Evolutionary conservation across 2,329 filamentous ascomycete species (phyloP), one percentile per base, ranked within the genome.

Genomic region (Canariomyces notabilis): DNA sequence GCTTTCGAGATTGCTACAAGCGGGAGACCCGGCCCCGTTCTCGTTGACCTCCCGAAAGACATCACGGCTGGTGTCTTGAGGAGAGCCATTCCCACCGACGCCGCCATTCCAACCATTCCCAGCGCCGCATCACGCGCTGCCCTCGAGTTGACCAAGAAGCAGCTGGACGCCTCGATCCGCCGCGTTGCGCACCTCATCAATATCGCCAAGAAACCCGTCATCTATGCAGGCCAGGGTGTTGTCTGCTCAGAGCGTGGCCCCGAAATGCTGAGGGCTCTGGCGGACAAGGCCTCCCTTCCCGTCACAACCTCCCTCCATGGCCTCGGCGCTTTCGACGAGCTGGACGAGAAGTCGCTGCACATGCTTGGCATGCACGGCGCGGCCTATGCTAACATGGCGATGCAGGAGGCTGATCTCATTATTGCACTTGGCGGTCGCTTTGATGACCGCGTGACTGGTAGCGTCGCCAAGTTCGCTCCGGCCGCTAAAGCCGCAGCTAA

Each of bases 331-430:
- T 97, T 85, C 57, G 90, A 97, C 61, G 93, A 97, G 72, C 79
- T 93, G 11, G 89, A 97, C 61, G 82, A 89, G 56, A 96, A 95
- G 78, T 86, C 90, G 36, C 77, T 97, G 42, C 90, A 97, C 72
- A 98, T 98, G 93, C 82, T 97, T 22, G 93, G 93, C 55, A 97
- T 97, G 93, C 91, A 97, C 74, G 93, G 93, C 50, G 86, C 90
- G 7, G 90, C 89, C 6, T 98, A 95, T 62, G 93, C 93, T 65
- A 98, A 98, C 74, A 89, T 96, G 85, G 82, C 93, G 14, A 96
- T 98, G 74, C 91, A 98, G 69, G 87, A 95, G 66, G 87, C 93
- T 12, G 93, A 98, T 70, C 75, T 98, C 53, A 93, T 98, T 67
- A 88, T 98, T 60, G 91, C 91, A 43, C 80, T 98, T 16, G 93